Conservation (phyloP, 345 rosid genomes). For the Lenwebbia sp. region DNA sequence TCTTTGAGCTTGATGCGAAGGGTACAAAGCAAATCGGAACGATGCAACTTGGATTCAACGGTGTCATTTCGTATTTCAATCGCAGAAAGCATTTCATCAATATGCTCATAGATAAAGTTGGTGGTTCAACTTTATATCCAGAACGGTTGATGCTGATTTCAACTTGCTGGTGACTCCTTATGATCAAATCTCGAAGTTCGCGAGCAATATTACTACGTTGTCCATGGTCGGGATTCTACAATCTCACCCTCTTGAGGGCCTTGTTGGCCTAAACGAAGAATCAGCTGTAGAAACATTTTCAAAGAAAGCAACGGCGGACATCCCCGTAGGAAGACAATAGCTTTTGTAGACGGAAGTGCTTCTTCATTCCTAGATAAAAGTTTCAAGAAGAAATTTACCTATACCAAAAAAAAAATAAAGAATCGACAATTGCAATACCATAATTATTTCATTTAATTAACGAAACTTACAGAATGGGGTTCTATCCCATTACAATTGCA, state of each 20-base stretch:
- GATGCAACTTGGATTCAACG: background rate
- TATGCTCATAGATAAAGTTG: background rate
- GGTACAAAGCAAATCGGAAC: background rate
- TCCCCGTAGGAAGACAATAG: background rate
- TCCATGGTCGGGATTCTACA: background rate
- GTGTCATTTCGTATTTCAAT: background rate
- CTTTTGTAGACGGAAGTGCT: background rate
- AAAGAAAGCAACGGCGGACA: background rate
- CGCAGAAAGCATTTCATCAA: background rate
- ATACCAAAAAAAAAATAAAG: background rate
- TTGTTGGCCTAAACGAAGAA: too few species aligned
- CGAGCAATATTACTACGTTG: background rate
- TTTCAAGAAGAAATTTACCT: too few species aligned
- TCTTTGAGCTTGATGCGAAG: background rate
- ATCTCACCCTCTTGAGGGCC: background rate
- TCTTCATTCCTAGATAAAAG: background rate
- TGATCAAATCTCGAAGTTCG: background rate
- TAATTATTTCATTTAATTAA: too few species aligned
- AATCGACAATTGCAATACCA: too few species aligned
- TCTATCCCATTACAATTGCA: too few species aligned
- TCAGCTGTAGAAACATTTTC: background rate
- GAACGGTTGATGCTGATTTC: background rate
- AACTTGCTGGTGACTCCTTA: background rate
- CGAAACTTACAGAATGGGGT: too few species aligned
- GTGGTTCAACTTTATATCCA: background rate